phyloP scores from a whole-genome alignment of 768 basidiomycete species.

The Tephrocybe sp. region DNA sequence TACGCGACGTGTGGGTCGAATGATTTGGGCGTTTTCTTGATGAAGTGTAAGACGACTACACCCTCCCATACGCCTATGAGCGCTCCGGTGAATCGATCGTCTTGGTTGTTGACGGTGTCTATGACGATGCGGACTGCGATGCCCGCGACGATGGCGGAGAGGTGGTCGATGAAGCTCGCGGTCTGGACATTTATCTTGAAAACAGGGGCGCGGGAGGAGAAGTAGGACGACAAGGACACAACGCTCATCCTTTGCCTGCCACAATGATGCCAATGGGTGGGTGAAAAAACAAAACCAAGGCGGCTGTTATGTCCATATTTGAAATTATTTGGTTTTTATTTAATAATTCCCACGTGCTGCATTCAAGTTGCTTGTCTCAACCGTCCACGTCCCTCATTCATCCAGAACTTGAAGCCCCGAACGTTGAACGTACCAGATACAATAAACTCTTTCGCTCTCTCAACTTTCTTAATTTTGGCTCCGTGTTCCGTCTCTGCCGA shows the following conservation, averaged over 20 bases:
- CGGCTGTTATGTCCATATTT: constrained; percentile 14
- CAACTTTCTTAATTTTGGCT: neutral
- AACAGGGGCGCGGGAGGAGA: constrained; percentile 31
- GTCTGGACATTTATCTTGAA: constrained; percentile 33
- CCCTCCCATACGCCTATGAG: constrained; percentile 50
- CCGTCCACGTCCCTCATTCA: too few species aligned
- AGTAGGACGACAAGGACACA: constrained; percentile 37
- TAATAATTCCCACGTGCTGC: too few species aligned
- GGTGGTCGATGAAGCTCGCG: constrained; percentile 57
- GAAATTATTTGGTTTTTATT: too few species aligned
- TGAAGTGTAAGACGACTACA: constrained; percentile 68
- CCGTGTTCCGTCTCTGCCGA: constrained; percentile 1
- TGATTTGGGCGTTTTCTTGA: constrained; percentile 62
- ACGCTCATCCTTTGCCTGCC: constrained; percentile 27
- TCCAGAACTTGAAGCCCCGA: too few species aligned
- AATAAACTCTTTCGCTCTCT: neutral
- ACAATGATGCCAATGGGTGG: too few species aligned
- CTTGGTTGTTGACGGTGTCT: constrained; percentile 46
- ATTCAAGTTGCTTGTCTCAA: too few species aligned
- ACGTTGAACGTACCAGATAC: too few species aligned
- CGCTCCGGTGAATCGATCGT: constrained; percentile 54
- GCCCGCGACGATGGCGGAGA: constrained; percentile 66
- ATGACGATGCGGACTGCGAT: constrained; percentile 64
- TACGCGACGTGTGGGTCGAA: constrained; percentile 69
- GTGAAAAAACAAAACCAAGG: constrained; percentile 11